Base-by-base conservation (phyloP, 1,284 basidiomycete genomes). In the Apiotrichum laibachii region DNA sequence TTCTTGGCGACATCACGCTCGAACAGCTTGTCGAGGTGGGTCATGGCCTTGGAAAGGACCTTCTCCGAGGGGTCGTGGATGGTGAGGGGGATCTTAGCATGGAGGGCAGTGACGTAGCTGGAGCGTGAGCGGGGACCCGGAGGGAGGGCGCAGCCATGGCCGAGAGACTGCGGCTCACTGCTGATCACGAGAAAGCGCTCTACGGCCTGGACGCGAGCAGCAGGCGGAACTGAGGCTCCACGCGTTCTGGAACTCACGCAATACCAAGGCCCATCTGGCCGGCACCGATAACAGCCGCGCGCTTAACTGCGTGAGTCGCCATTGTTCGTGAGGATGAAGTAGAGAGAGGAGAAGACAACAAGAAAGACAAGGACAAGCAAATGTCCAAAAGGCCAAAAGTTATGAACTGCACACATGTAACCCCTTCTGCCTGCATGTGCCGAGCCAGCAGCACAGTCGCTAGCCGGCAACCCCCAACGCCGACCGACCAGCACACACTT, bases 1-100 rank as follows among this genome's bases (percentile, higher is more conserved):
- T 88, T 88, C 79, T 97, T 97, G 50, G 82, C 77, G 12, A 94
- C 88, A 67, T 97, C 92, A 77, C 92, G 92, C n/a, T 83, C 85
- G 21, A 98, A 82, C 5, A 96, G 84, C 68, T 85, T 86, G 77
- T 89, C 88, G 49, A 73, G 63, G 51, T 61, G 59, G 13, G 65
- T 67, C 45, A 71, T 58, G 1, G 68, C 68, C 18, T 62, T 55
- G 16, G 65, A 63, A 11, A 77, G 66, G 21, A 73, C 73, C n/a
- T 63, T 62, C 4, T 63, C 56, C 5, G 70, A 72, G 2, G 75
- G 73, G 53, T 77, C 75, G 59, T 74, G 66, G 3, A 77, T 47
- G 16, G 72, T 69, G 13, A 75, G 59, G 1, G 70, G 69, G 7
- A 75, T 50, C 53, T 64, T 64, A 54, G 75, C 75, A 57, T 72